Percentiles rank a stretch among this genome's conserved stretches.
Conservation (phyloP, 345 rosid species). For the Lenwebbia sp. region DNA sequence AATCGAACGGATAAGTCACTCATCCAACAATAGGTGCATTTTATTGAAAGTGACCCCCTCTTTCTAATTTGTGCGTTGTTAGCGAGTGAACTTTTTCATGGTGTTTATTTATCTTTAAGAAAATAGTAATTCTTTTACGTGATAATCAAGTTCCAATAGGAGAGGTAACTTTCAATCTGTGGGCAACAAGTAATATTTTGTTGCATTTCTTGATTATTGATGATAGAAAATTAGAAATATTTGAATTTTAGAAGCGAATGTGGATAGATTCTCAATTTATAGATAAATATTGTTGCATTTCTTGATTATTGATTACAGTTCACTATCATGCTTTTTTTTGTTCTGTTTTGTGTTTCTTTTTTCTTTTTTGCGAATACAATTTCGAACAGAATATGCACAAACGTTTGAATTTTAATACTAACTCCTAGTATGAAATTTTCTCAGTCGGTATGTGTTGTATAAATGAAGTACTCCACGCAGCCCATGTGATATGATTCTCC, state of each 20-base stretch:
- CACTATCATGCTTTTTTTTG: background rate
- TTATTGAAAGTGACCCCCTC: background rate
- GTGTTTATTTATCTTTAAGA: background rate
- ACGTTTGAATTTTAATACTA: background rate
- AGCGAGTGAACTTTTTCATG: background rate
- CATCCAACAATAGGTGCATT: background rate
- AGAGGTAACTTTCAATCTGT: background rate
- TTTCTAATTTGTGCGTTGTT: background rate
- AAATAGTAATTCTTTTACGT: background rate
- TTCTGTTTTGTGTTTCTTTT: too few species aligned
- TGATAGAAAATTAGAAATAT: background rate
- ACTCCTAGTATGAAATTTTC: background rate
- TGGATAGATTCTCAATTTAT: background rate
- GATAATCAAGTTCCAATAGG: background rate
- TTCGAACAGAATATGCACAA: background rate
- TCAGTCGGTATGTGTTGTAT: background rate
- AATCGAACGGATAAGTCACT: background rate
- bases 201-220: background rate
- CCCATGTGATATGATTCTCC: background rate
- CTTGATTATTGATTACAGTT: too few species aligned
- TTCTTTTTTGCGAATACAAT: background rate
- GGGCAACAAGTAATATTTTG: background rate
- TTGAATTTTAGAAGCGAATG: background rate
- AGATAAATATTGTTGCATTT: background rate
- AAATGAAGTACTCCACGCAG: background rate